A percentile compares a stretch with the other conserved stretches of the same genome.
These are phyloP conservation scores for Pinus albicaulis DNA, from an alignment of 75 land plant species.

Conservation along the genomic window DNA sequence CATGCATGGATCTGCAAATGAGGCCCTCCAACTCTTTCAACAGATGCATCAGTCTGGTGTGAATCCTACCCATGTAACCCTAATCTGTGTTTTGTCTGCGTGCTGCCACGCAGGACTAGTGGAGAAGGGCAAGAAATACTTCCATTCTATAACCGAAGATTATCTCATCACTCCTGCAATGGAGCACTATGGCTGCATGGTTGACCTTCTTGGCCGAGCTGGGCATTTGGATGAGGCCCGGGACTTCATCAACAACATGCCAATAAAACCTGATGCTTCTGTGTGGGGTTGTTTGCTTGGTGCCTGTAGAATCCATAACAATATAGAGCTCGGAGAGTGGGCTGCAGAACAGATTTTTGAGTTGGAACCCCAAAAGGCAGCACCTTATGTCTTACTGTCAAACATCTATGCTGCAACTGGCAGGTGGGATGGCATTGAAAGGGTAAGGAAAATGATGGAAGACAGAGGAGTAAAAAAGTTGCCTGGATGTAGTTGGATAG, in stretches of 20 bases:
- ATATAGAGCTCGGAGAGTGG: neutral
- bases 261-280: neutral
- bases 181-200: slow-evolving; percentile 2
- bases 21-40: neutral
- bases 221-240: slow-evolving; percentile 10
- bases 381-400: neutral
- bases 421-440: neutral
- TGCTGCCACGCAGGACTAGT: neutral
- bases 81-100: neutral
- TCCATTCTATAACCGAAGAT: neutral
- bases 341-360: neutral
- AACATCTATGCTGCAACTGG: neutral
- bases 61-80: neutral
- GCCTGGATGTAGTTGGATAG: neutral
- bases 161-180: neutral
- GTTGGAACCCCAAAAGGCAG: neutral
- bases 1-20: neutral
- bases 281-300: slow-evolving; percentile 10
- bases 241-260: slow-evolving; percentile 3
- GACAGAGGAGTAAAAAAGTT: neutral
- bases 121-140: neutral
- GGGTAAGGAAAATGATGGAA: neutral
- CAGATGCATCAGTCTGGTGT: neutral
- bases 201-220: slow-evolving; percentile 13
- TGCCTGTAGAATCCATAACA: neutral